Base-by-base conservation (phyloP, 1,284 basidiomycete genomes). In the Boletellus sp. region DNA sequence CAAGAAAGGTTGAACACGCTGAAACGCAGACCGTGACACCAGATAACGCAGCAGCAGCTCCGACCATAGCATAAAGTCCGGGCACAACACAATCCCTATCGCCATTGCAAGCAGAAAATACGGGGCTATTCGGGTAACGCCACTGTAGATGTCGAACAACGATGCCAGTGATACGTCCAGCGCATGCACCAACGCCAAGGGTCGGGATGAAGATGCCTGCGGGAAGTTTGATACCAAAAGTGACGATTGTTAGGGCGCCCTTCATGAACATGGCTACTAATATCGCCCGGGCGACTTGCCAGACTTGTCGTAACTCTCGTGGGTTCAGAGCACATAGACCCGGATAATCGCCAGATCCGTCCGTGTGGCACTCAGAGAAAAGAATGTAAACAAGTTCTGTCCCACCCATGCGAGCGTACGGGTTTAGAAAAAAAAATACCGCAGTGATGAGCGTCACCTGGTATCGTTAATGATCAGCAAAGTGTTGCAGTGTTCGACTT, bases 191-290 rank as follows among this genome's bases (percentile, higher is more conserved):
- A n/a, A 97, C 94, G 19, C 92, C 94, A 26, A 99, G 82, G 0
- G 94, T 93, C 0, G 97, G 96, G 26, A 99, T 92, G 71, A 99
- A 99, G 60, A 99, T 96, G 2, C 96, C 96, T 5, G 95, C 94
- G 15, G 93, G 93, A 4, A 97, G 65, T 64, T 90, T 93, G 72
- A 97, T 93, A 3, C 95, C 95, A 58, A 98, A 99, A 0, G 95
- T 98, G 41, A 97, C 78, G 50, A 96, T 78, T 0, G 94, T 97
- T 51, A 98, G 72, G 1, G 76, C 78, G 1, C 85, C 89, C 70
- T 95, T 95, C 60, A 94, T 83, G 43, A 93, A 44, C 69, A 96
- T 78, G 1, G 93, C 90, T 24, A 85, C 74, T 21, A 81, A 72
- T 54, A 98, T 82, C 5, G 85, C 78, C 32, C 71, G 72, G 40